These are phyloP conservation scores for Coelastrella sp. DNA, from an alignment of 139 green algal genomes.

Conservation along the genomic window DNA sequence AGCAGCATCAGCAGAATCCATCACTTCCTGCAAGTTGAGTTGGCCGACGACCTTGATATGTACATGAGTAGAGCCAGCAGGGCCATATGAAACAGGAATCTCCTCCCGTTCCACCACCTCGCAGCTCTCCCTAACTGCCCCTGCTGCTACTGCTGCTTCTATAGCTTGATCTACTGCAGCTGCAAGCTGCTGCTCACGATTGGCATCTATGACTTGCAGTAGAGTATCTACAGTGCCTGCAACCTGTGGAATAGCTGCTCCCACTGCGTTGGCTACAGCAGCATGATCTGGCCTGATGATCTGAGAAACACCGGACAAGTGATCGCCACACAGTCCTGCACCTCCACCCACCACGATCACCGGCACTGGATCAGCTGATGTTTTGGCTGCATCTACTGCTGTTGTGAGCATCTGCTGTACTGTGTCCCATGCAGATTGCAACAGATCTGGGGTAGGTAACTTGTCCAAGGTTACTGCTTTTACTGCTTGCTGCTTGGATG, in stretches of 20 bases:
- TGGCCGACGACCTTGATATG: slow-evolving; percentile 54
- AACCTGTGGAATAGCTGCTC: slow-evolving; percentile 59
- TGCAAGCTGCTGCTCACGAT: neutral
- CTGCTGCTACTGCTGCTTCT: slow-evolving; percentile 26
- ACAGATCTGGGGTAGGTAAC: neutral
- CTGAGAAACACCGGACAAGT: slow-evolving; percentile 28
- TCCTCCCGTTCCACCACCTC: slow-evolving; percentile 53
- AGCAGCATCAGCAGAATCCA: neutral
- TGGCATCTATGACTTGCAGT: neutral
- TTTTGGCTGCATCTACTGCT: slow-evolving; percentile 38
- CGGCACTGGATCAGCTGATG: slow-evolving; percentile 48
- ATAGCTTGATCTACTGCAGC: neutral
- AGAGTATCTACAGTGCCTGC: neutral
- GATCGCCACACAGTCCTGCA: slow-evolving; percentile 50
- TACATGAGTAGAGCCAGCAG: slow-evolving; percentile 43
- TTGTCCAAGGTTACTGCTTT: neutral
- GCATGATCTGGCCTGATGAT: slow-evolving; percentile 53
- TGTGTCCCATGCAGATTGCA: slow-evolving; percentile 18
- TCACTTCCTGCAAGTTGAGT: slow-evolving; percentile 15
- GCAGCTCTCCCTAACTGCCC: neutral
- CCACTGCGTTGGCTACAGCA: slow-evolving; percentile 64
- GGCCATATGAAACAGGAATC: slow-evolving; percentile 58
- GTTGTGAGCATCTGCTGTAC: slow-evolving; percentile 52
- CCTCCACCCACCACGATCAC: slow-evolving; percentile 63
- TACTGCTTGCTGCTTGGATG: slow-evolving; percentile 13